phyloP scores from a whole-genome alignment of 441 rosid genomes.

The Aquilaria agallochum region DNA sequence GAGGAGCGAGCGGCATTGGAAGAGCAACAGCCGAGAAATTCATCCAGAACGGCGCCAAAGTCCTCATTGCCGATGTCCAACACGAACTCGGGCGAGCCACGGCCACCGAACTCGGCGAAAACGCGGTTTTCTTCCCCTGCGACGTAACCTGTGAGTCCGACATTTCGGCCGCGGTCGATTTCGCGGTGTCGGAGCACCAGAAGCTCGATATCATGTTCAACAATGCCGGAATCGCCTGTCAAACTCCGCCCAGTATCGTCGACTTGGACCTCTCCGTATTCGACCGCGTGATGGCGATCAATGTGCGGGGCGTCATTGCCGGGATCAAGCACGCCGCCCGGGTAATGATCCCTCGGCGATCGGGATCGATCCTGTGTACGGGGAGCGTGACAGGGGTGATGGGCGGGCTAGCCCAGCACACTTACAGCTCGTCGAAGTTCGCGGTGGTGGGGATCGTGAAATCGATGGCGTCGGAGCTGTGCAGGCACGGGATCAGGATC shows the following conservation, averaged over 20 bases:
- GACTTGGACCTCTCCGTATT: constrained; percentile 67
- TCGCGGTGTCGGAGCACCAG: constrained; percentile 39
- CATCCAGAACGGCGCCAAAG: constrained; percentile 72
- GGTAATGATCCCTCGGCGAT: constrained; percentile 63
- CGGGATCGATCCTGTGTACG: constrained; percentile 72
- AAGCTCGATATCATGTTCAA: constrained; percentile 77
- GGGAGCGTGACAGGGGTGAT: constrained; percentile 65
- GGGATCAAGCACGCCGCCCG: constrained; percentile 79
- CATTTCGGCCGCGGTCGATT: constrained; percentile 60
- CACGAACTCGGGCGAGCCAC: constrained; percentile 45
- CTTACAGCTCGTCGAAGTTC: constrained; percentile 59
- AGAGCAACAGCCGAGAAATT: constrained; percentile 74
- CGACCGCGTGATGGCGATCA: constrained; percentile 58
- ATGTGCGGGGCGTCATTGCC: constrained; percentile 60
- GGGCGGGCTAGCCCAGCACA: constrained; percentile 74
- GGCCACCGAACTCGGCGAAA: constrained; percentile 57
- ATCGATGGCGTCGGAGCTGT: constrained; percentile 62
- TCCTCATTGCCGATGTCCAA: constrained; percentile 72
- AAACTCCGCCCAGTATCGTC: constrained; percentile 48
- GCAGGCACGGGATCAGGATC: constrained; percentile 58
- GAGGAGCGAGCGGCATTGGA: constrained; percentile 91
- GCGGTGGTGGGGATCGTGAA: constrained; percentile 56
- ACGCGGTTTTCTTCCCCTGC: constrained; percentile 51
- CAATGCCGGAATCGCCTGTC: constrained; percentile 81
- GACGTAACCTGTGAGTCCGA: constrained; percentile 78